phyloP scores from a whole-genome alignment of 768 basidiomycete species.

The Rhizopogon vesiculosus region DNA sequence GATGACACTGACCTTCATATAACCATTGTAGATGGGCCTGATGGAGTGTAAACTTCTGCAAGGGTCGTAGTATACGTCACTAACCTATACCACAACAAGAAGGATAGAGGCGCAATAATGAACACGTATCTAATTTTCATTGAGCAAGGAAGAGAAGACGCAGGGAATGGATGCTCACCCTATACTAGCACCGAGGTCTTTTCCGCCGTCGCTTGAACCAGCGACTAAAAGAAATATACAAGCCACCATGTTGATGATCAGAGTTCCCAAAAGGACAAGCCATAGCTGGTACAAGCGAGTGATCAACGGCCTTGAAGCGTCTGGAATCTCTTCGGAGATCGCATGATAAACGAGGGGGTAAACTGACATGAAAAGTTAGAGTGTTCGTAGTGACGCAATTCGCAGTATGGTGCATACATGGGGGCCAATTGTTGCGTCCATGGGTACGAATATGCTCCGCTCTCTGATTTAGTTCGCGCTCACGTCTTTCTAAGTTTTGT shows the following conservation, averaged over 20 bases:
- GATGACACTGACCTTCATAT: conserved; percentile 73
- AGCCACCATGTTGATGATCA: conserved; percentile 86
- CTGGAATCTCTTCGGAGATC: conserved; percentile 86
- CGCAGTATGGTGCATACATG: conserved; percentile 47
- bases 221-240: conserved; percentile 82
- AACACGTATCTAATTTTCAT: conserved; percentile 58
- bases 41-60: conserved; percentile 5
- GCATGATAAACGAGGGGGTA: conserved; percentile 94
- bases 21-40: conserved; percentile 95
- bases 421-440: conserved; percentile 93
- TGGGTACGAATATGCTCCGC: conserved; percentile 66
- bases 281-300: conserved; percentile 89
- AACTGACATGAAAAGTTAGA: conserved; percentile 44
- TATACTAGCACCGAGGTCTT: conserved; percentile 79
- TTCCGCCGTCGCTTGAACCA: conserved; percentile 70
- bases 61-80: conserved; percentile 21
- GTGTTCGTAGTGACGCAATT: conserved; percentile 14
- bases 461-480: conserved; percentile 66
- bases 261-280: conserved; percentile 80
- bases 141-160: neutral
- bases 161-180: conserved; percentile 43
- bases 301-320: conserved; percentile 72
- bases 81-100: conserved; percentile 94
- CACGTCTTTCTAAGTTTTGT: conserved; percentile 74
- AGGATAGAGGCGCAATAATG: conserved; percentile 73